Base-by-base conservation (phyloP, 2,329 filamentous ascomycete species). In the Mariannaea elegans region DNA sequence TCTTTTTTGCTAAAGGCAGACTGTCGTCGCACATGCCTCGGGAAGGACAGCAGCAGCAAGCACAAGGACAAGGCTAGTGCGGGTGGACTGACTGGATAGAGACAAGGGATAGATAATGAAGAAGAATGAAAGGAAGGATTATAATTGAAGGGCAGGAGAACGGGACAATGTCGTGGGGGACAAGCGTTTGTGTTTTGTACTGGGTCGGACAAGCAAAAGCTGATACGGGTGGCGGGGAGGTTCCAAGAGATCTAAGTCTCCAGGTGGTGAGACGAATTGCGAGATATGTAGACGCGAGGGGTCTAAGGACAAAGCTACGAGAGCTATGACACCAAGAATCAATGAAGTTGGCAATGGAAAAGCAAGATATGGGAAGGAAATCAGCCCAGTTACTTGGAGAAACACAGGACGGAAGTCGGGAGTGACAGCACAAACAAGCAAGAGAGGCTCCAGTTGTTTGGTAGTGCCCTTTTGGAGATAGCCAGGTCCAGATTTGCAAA, bases 21-120 rank as follows among this genome's bases (percentile, higher is more conserved):
- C 42, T 64, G 57, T 62, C 53, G 48, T 66, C 50, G 60, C 63
- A 69, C 67, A 70, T 70, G 59, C 65, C 65, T 66, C 23, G 50
- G 44, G 53, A 56, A 54, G 21, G 50, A 53, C 41, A 50, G 47
- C 41, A 24, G 52, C 21, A 48, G 53, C 57, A 59, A 23, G n/a
- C n/a, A n/a, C n/a, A n/a, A n/a, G n/a, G n/a, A n/a, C n/a, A n/a
- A n/a, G n/a, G n/a, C 6, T n/a, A 45, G 27, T 18, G 42, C 42
- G 42, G 27, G 18, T 24, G 21, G 48, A 16, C 24, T 19, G 36
- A 23, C 52, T 46, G 48, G 41, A 34, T n/a, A n/a, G n/a, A n/a
- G n/a, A n/a, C n/a, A n/a, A n/a, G n/a, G n/a, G n/a, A n/a, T n/a
- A n/a, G n/a, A 19, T 31, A 56, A 52, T 46, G 61, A 63, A 56